phyloP scores from a whole-genome alignment of 495 filamentous ascomycete genomes.

The Xylaria acuta region DNA sequence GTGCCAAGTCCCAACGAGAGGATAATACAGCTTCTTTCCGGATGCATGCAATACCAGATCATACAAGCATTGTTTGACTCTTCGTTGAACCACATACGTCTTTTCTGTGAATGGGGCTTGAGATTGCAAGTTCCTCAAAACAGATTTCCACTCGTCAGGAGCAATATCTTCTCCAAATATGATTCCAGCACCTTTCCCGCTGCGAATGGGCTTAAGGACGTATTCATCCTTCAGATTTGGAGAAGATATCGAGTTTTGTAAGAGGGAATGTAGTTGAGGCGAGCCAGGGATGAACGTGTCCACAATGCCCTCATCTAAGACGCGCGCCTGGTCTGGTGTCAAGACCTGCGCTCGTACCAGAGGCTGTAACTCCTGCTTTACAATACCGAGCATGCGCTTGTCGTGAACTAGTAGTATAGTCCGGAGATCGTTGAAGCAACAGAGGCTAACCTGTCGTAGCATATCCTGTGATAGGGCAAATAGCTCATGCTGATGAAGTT shows the following conservation, averaged over 20 bases:
- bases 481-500: slow-evolving; percentile 53
- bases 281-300: slow-evolving; percentile 31
- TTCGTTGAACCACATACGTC: slow-evolving; percentile 18
- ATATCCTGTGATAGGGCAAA: slow-evolving; percentile 38
- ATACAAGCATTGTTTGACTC: slow-evolving; percentile 21
- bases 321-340: slow-evolving; percentile 35
- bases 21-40: slow-evolving; percentile 22
- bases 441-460: slow-evolving; percentile 38
- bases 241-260: not conserved
- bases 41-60: slow-evolving; percentile 25
- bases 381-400: slow-evolving; percentile 54
- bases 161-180: slow-evolving; percentile 48
- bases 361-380: slow-evolving; percentile 44
- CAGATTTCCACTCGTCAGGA: slow-evolving; percentile 22
- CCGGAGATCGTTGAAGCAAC: slow-evolving; percentile 53
- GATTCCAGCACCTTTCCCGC: slow-evolving; percentile 52
- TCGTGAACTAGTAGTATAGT: slow-evolving; percentile 53
- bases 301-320: slow-evolving; percentile 37
- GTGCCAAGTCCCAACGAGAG: slow-evolving; percentile 27
- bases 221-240: slow-evolving; percentile 38
- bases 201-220: slow-evolving; percentile 48
- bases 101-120: not conserved
- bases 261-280: slow-evolving; percentile 30
- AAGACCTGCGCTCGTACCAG: slow-evolving; percentile 40
- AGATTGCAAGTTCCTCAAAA: not conserved